phyloP scores from a whole-genome alignment of 1,284 basidiomycete genomes.

The Malassezia furfur region DNA sequence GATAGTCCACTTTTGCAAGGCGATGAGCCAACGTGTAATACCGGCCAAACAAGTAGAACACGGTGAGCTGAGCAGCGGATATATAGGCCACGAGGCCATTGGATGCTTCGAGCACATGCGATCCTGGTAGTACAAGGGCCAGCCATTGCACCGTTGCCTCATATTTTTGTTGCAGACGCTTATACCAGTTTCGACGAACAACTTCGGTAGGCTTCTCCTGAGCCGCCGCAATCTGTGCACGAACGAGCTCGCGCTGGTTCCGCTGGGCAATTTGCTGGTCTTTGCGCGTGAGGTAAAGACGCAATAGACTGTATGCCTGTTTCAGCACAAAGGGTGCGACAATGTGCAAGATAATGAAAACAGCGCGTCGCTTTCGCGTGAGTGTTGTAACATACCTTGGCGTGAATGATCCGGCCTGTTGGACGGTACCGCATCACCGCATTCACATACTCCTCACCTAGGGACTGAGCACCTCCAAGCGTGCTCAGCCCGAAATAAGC shows the following conservation, averaged over 20 bases:
- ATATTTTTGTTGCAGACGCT: background rate
- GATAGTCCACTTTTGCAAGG: conserved; percentile 39
- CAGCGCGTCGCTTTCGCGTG: conserved; percentile 23
- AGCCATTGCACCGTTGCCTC: conserved; percentile 17
- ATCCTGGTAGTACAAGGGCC: conserved; percentile 29
- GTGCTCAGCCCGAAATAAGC: conserved; percentile 47
- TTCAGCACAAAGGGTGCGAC: conserved; percentile 38
- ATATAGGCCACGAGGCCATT: conserved; percentile 28
- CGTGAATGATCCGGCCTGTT: conserved; percentile 30
- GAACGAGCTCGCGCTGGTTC: conserved; percentile 18
- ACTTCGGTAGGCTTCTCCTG: conserved; percentile 4
- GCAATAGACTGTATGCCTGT: conserved; percentile 22
- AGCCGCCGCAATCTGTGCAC: background rate
- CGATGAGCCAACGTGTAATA: conserved; percentile 49
- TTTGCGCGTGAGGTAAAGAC: conserved; percentile 13
- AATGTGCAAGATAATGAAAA: conserved; percentile 40
- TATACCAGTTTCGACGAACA: too few relatives aligned
- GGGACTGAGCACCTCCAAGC: conserved; percentile 44
- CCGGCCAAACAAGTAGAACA: conserved; percentile 49
- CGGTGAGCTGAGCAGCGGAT: conserved; percentile 44
- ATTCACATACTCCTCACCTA: conserved; percentile 50
- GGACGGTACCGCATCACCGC: conserved; percentile 42
- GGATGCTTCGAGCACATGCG: conserved; percentile 38
- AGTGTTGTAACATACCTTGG: conserved; percentile 22
- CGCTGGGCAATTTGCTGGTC: conserved; percentile 9